A percentile compares a stretch with the other conserved stretches of the same genome.
These are phyloP conservation scores for Leishmania gerbilli DNA, from an alignment of 208 protist genomes.

Conservation along the genomic window DNA sequence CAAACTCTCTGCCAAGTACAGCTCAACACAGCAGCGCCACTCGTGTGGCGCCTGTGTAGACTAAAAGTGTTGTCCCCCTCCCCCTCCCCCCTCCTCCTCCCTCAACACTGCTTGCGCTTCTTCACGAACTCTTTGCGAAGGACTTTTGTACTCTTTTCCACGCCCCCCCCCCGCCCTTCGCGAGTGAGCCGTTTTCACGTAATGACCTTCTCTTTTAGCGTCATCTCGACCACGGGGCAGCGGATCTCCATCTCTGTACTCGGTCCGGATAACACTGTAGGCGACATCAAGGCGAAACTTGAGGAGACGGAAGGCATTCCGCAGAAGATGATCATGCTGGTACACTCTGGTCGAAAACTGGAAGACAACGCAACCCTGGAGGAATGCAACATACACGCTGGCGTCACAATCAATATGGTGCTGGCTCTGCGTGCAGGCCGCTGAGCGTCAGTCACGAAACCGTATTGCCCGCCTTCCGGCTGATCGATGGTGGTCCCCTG, in stretches of 20 bases:
- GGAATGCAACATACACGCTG: slow-evolving; percentile 65
- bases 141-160: not conserved
- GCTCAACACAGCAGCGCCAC: not conserved
- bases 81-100: no score
- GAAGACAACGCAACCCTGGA: slow-evolving; percentile 67
- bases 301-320: slow-evolving; percentile 83
- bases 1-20: not conserved
- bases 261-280: slow-evolving; percentile 77
- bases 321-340: slow-evolving; percentile 78
- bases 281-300: slow-evolving; percentile 76
- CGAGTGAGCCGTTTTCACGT: not conserved
- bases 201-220: slow-evolving; percentile 65
- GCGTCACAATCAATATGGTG: slow-evolving; percentile 78
- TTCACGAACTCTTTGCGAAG: not conserved
- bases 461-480: not conserved
- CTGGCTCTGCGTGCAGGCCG: slow-evolving; percentile 65
- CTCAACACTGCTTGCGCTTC: not conserved
- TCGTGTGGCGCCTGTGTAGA: not conserved
- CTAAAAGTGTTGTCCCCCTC: not conserved
- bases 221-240: slow-evolving; percentile 74
- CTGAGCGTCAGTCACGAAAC: not conserved
- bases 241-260: slow-evolving; percentile 71
- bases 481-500: not conserved
- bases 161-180: not conserved
- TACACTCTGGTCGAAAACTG: slow-evolving; percentile 76